These are phyloP conservation scores for Plasmodium blacklocki DNA, from an alignment of 169 alveolate genomes.

Conservation along the genomic window DNA sequence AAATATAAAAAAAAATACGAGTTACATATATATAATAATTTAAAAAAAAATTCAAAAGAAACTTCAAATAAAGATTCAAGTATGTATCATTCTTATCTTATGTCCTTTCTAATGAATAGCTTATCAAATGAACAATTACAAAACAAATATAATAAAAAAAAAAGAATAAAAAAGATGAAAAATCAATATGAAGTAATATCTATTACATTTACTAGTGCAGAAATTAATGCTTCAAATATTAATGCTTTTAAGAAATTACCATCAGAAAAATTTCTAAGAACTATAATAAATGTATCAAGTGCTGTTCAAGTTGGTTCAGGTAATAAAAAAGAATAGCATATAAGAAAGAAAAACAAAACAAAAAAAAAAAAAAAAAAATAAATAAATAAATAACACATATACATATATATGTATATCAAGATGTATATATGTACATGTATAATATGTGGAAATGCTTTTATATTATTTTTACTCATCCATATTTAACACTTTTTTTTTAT, in stretches of 20 bases:
- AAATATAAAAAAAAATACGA: neutral
- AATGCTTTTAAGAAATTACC: constrained; percentile 84
- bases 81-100: constrained; percentile 19
- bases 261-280: constrained; percentile 86
- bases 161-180: constrained; percentile 73
- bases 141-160: constrained; percentile 65
- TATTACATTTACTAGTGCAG: constrained; percentile 89
- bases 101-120: constrained; percentile 43
- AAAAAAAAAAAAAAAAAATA: constrained; percentile 1
- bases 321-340: neutral
- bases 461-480: too few relatives aligned
- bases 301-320: constrained; percentile 71
- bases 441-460: neutral
- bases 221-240: constrained; percentile 85
- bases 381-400: constrained; percentile 34
- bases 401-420: neutral
- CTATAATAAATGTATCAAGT: constrained; percentile 81
- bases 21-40: neutral
- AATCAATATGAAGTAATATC: constrained; percentile 89
- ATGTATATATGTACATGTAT: neutral
- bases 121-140: constrained; percentile 41
- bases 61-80: neutral
- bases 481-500: constrained; percentile 2
- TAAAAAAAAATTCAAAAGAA: constrained; percentile 4
- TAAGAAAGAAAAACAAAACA: constrained; percentile 5